A percentile compares a stretch with the other conserved stretches of the same genome.
Evolutionary conservation across 352 stramenopile species (phyloP).

Genomic region (Peronospora belbahrii): DNA sequence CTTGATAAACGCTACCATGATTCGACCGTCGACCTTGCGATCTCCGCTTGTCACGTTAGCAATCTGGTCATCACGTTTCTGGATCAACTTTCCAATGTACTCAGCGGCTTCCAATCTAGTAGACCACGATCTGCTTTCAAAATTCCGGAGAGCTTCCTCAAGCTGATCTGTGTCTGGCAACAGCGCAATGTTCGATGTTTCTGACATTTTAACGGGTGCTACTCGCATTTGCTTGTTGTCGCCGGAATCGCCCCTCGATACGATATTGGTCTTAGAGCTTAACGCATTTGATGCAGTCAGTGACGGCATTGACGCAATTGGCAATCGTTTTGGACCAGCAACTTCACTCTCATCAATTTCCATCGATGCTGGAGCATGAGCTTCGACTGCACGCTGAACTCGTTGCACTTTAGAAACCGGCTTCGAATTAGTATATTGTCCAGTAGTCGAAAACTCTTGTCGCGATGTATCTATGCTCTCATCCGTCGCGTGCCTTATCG

Average conservation of each 20-base stretch:
- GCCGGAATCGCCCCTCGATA: slow-evolving; percentile 6
- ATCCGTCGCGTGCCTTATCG: slow-evolving; percentile 9
- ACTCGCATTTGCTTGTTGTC: slow-evolving; percentile 13
- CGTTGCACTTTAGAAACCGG: slow-evolving; percentile 26
- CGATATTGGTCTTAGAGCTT: slow-evolving; percentile 19
- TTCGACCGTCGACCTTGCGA: slow-evolving; percentile 48
- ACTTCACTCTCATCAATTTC: slow-evolving; percentile 14
- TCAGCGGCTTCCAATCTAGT: slow-evolving; percentile 55
- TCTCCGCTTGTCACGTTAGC: slow-evolving; percentile 6
- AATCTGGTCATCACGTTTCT: slow-evolving; percentile 11
- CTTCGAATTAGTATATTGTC: slow-evolving; percentile 28
- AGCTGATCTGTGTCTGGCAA: slow-evolving; percentile 28
- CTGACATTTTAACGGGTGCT: slow-evolving; percentile 7
- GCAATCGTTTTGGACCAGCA: slow-evolving; percentile 9
- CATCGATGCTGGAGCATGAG: slow-evolving; percentile 9
- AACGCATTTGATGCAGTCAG: slow-evolving; percentile 24
- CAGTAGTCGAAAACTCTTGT: slow-evolving; percentile 23
- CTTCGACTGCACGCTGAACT: slow-evolving; percentile 26
- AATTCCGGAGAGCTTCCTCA: slow-evolving; percentile 39
- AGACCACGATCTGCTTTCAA: slow-evolving; percentile 58
- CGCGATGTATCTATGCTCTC: slow-evolving; percentile 28
- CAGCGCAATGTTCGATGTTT: slow-evolving; percentile 7
- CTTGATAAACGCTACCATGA: slow-evolving; percentile 46
- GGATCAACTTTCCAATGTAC: slow-evolving; percentile 29
- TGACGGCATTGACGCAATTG: slow-evolving; percentile 7